A percentile compares a stretch with the other conserved stretches of the same genome.
phyloP scores from a whole-genome alignment of 306 rosid genomes.

The Glycine soja region DNA sequence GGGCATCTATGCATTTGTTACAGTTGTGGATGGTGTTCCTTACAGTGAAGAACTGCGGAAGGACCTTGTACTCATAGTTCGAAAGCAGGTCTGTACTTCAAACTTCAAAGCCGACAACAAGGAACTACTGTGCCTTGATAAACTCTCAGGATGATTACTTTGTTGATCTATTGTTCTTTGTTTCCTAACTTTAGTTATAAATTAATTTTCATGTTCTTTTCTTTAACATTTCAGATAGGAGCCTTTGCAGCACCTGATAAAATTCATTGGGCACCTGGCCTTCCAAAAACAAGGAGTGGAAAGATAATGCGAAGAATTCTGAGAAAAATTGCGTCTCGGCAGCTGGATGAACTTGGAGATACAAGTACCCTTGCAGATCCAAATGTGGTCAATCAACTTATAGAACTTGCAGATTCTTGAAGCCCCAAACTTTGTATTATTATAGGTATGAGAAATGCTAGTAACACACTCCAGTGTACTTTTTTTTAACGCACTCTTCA shows the following conservation, averaged over 20 bases:
- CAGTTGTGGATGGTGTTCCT: conserved; percentile 86
- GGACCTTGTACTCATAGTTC: conserved; percentile 72
- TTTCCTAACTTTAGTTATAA: not conserved
- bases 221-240: conserved; percentile 80
- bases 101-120: not conserved
- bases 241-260: conserved; percentile 98
- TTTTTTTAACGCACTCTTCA: not conserved
- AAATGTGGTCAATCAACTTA: conserved; percentile 83
- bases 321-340: conserved; percentile 91
- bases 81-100: conserved; percentile 76
- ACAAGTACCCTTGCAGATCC: conserved; percentile 98
- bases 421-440: conserved; percentile 40
- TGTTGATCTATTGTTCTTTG: not conserved
- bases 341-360: conserved; percentile 93
- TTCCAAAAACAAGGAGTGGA: conserved; percentile 98
- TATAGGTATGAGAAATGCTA: not conserved
- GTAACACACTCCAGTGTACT: not conserved
- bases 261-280: conserved; percentile 99
- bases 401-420: conserved; percentile 72
- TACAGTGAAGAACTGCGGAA: conserved; percentile 91
- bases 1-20: conserved; percentile 92
- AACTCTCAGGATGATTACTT: not conserved
- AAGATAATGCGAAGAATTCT: conserved; percentile 98
- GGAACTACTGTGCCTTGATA: conserved; percentile 19
- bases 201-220: conserved; percentile 3